A percentile compares a stretch with the other conserved stretches of the same genome.
These are phyloP conservation scores for Sesbania bispinosa DNA, from an alignment of 306 rosid species.

Conservation along the genomic window DNA sequence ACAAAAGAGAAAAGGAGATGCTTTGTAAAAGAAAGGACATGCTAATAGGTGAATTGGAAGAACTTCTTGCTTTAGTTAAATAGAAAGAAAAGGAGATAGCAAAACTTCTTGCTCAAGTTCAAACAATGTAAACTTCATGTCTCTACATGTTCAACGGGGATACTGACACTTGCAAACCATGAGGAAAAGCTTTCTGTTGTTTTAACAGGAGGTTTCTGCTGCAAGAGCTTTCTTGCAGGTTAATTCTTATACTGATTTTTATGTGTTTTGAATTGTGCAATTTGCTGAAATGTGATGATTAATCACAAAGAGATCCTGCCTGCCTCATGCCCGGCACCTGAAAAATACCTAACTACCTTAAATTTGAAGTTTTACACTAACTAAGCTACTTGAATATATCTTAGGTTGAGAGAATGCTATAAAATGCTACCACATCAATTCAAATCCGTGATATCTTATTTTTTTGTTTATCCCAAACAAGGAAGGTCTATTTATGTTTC, in stretches of 20 bases:
- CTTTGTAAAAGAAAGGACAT: conserved; percentile 48
- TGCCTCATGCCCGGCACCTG: neutral
- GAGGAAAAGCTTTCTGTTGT: conserved; percentile 56
- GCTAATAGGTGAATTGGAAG: conserved; percentile 46
- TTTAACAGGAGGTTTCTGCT: conserved; percentile 49
- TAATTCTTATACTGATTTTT: conserved; percentile 21
- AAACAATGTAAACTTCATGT: no score
- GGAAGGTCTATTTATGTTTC: no score
- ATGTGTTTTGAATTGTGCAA: neutral
- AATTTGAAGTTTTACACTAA: no score
- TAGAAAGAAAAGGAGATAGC: conserved; percentile 63
- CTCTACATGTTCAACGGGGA: no score
- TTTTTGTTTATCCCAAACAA: no score
- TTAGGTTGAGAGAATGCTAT: no score
- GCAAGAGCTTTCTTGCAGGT: conserved; percentile 81
- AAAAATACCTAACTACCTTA: no score
- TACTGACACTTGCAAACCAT: conserved; percentile 46
- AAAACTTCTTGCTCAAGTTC: no score
- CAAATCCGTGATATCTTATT: no score
- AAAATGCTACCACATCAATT: no score
- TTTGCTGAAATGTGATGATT: neutral
- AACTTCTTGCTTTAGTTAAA: conserved; percentile 56
- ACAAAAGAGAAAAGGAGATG: conserved; percentile 49
- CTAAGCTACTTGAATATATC: no score
- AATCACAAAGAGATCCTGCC: neutral